These are phyloP conservation scores for Moricandia arvensis DNA, from an alignment of 345 rosid species.

Conservation along the genomic window DNA sequence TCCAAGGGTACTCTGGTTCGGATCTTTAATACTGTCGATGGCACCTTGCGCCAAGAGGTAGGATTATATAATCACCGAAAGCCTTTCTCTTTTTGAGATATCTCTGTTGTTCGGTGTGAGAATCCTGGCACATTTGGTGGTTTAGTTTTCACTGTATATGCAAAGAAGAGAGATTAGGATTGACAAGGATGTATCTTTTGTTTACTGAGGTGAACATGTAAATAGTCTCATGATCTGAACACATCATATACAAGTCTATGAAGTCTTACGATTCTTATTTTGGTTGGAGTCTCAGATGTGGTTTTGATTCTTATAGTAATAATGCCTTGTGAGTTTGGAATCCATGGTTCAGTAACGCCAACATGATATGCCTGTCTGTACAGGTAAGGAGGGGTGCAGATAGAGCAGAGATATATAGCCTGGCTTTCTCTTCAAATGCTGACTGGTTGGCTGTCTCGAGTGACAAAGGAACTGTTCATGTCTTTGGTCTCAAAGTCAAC, in stretches of 20 bases:
- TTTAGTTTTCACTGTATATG: too few species aligned
- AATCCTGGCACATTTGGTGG: too few species aligned
- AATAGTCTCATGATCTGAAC: too few species aligned
- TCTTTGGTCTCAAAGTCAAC: neutral
- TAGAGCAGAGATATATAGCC: neutral
- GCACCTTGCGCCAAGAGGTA: neutral
- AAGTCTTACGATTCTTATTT: neutral
- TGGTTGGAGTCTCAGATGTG: neutral
- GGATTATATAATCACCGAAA: neutral
- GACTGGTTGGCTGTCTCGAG: neutral
- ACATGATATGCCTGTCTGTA: neutral
- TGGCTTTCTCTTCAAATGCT: neutral
- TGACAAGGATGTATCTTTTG: too few species aligned
- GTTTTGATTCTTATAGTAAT: neutral
- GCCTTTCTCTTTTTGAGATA: neutral
- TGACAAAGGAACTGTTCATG: neutral
- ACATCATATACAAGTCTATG: neutral
- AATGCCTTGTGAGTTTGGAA: neutral
- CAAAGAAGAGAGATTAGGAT: too few species aligned
- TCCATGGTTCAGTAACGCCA: neutral
- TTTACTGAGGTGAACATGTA: too few species aligned
- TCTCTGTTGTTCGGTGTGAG: too few species aligned
- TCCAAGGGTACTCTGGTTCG: neutral
- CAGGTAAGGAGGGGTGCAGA: constrained; percentile 1
- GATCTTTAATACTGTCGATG: neutral